phyloP scores from a whole-genome alignment of 2,329 filamentous ascomycete genomes.

The Penicillium occitanis region DNA sequence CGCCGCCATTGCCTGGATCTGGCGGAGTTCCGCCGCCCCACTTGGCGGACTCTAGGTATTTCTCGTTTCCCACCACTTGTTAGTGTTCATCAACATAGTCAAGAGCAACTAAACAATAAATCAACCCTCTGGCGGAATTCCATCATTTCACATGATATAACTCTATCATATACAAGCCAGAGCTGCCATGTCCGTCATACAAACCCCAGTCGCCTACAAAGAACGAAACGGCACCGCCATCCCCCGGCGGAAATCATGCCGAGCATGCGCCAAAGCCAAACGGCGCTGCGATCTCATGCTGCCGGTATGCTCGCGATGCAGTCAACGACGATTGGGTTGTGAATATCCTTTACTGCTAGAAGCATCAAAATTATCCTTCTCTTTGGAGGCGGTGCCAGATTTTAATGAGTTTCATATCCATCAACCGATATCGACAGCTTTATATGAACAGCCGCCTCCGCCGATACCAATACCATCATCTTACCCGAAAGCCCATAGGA shows the following conservation, averaged over 20 bases:
- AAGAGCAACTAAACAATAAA: not conserved
- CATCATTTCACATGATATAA: not conserved
- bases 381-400: not conserved
- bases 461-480: not conserved
- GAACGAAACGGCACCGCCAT: slow-evolving; percentile 49
- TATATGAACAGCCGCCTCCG: not conserved
- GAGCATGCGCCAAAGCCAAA: slow-evolving; percentile 58
- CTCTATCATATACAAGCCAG: not conserved
- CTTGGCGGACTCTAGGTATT: not conserved
- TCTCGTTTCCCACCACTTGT: not conserved
- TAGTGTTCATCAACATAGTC: not conserved
- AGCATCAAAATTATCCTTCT: slow-evolving; percentile 9
- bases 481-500: not conserved
- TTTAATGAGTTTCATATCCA: not conserved
- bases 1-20: not conserved
- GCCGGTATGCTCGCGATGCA: slow-evolving; percentile 56
- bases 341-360: slow-evolving; percentile 41
- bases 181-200: slow-evolving; percentile 14
- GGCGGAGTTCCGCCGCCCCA: slow-evolving; percentile 19
- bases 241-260: slow-evolving; percentile 55
- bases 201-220: slow-evolving; percentile 25
- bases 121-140: not conserved
- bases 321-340: slow-evolving; percentile 50
- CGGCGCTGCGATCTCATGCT: slow-evolving; percentile 56
- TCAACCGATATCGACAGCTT: not conserved